A percentile compares a stretch with the other conserved stretches of the same genome.
Evolutionary conservation across 208 protist genomes (phyloP).

Genomic region (Trypanosomatidae sp.): DNA sequence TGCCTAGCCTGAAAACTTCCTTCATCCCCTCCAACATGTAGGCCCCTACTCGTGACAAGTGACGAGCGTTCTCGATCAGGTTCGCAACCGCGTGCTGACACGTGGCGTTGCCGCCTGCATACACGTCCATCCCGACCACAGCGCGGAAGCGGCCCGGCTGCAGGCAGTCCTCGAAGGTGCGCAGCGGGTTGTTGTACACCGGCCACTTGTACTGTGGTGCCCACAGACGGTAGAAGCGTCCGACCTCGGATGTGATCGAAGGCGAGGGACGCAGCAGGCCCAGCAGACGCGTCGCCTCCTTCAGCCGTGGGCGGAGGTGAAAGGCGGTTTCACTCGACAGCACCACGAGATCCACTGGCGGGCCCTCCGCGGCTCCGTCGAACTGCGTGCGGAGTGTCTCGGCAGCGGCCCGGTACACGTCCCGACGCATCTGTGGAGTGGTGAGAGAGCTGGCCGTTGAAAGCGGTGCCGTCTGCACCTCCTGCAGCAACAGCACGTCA

Average conservation of each 20-base stretch:
- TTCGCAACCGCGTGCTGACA: conserved; percentile 14
- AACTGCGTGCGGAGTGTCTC: too few species aligned
- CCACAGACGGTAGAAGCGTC: conserved; percentile 8
- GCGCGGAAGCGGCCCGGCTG: neutral
- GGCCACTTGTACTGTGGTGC: conserved; percentile 11
- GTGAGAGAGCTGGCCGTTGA: too few species aligned
- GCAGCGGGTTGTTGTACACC: neutral
- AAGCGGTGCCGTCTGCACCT: too few species aligned
- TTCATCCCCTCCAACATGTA: too few species aligned
- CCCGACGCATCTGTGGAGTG: too few species aligned
- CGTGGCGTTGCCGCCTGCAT: too few species aligned
- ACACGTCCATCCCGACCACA: conserved; percentile 17
- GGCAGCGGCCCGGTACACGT: too few species aligned
- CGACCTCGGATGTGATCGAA: conserved; percentile 10
- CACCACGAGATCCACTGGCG: conserved; percentile 4
- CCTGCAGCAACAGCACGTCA: too few species aligned
- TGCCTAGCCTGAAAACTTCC: neutral
- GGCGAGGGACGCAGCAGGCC: conserved; percentile 22
- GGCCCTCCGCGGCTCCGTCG: neutral
- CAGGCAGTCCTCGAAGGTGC: conserved; percentile 9
- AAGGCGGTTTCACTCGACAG: conserved; percentile 15
- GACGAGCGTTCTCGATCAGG: too few species aligned
- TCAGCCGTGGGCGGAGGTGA: conserved; percentile 6
- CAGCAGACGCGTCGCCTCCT: conserved; percentile 18
- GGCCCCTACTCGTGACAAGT: too few species aligned